Evolutionary conservation across 2,329 filamentous ascomycete genomes (phyloP).

Genomic region (Phyllosticta ampelicida): DNA sequence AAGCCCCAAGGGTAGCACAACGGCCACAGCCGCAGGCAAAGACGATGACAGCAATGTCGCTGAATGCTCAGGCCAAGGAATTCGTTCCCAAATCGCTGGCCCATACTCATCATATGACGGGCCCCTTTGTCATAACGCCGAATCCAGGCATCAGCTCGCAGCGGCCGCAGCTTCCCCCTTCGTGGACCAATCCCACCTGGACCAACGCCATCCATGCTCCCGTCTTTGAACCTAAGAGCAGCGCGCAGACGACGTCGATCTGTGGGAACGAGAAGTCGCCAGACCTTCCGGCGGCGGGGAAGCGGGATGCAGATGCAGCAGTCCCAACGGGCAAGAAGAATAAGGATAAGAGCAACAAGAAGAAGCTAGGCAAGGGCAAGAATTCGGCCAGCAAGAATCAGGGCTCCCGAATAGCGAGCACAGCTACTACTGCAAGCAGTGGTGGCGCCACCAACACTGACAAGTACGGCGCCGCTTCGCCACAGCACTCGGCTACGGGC

Average conservation of each 20-base stretch:
- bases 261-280: not conserved
- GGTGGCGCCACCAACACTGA: not conserved
- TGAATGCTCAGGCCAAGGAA: conserved; percentile 7
- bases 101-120: not conserved
- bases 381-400: not conserved
- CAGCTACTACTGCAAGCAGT: not conserved
- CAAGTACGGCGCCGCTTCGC: not conserved
- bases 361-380: not conserved
- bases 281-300: not conserved
- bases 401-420: not conserved
- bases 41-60: not conserved
- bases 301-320: not conserved
- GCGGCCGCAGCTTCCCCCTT: not conserved
- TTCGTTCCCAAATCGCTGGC: not conserved
- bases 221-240: not conserved
- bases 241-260: not conserved
- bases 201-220: not conserved
- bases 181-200: not conserved
- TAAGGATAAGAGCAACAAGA: not conserved
- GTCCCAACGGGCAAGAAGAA: not conserved
- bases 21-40: not conserved
- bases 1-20: not conserved
- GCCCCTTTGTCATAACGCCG: not conserved
- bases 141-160: not conserved
- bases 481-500: not conserved